Percentiles rank a stretch among this genome's conserved stretches.
Evolutionary conservation across 163 green algal genomes (phyloP).

Genomic region (Scenedesmus sp.): DNA sequence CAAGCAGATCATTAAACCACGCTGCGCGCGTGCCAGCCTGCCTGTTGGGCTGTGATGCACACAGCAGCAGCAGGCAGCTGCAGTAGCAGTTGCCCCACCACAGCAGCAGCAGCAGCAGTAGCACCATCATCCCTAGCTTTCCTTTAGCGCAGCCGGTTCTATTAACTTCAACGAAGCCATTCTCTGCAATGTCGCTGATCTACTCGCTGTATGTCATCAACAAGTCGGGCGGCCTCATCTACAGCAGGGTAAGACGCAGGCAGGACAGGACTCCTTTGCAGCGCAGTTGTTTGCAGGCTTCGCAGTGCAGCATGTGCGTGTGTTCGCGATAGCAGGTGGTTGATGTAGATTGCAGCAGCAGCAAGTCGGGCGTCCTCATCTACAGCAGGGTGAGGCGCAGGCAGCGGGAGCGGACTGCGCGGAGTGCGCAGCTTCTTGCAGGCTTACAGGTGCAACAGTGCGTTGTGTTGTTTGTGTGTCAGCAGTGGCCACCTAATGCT

Average conservation of each 20-base stretch:
- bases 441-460: neutral
- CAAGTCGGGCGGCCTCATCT: conserved; percentile 94
- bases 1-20: neutral
- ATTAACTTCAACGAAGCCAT: too few species aligned
- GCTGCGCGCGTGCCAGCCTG: neutral
- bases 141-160: too few species aligned
- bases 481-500: neutral
- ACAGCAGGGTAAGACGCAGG: conserved; percentile 72
- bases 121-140: neutral
- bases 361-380: conserved; percentile 56
- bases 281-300: too few species aligned
- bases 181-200: conserved; percentile 29
- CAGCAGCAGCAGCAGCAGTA: neutral
- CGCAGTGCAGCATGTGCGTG: too few species aligned
- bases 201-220: conserved; percentile 89
- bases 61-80: too few species aligned
- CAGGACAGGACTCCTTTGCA: neutral
- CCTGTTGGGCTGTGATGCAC: neutral
- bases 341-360: neutral
- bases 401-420: too few species aligned
- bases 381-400: too few species aligned
- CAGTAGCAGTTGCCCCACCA: neutral
- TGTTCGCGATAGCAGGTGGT: too few species aligned
- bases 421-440: too few species aligned
- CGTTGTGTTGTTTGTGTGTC: neutral